Percentiles rank a stretch among this genome's conserved stretches.
These are phyloP conservation scores for Jatropha multifida DNA, from an alignment of 441 rosid species.

Conservation along the genomic window DNA sequence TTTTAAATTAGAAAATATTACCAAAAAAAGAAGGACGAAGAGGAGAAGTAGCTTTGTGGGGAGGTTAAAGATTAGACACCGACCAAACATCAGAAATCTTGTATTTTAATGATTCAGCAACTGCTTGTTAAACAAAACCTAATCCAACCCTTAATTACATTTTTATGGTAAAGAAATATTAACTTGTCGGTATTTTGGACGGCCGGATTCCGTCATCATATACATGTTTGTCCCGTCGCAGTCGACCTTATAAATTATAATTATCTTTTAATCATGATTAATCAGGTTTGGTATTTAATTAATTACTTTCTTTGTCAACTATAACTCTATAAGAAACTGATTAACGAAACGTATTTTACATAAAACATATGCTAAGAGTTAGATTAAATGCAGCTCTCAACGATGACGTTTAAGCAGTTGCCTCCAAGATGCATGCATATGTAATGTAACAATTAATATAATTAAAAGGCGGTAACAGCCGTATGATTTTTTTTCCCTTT, in stretches of 20 bases:
- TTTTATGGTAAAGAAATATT: constrained; percentile 15
- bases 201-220: constrained; percentile 31
- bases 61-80: constrained; percentile 40
- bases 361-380: constrained; percentile 16
- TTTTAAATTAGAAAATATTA: neutral
- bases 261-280: neutral
- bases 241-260: constrained; percentile 19
- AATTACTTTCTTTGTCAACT: constrained; percentile 26
- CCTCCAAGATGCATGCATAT: constrained; percentile 28
- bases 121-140: constrained; percentile 37
- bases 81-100: constrained; percentile 44
- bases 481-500: neutral
- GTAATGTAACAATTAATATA: neutral
- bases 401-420: constrained; percentile 31
- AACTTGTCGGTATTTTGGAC: constrained; percentile 34
- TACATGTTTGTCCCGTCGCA: constrained; percentile 17
- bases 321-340: constrained; percentile 2
- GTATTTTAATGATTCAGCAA: constrained; percentile 35
- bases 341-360: neutral
- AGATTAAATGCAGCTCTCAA: constrained; percentile 52
- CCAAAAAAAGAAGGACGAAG: neutral
- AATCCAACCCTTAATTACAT: constrained; percentile 23
- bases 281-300: too few relatives aligned
- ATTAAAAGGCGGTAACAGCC: neutral
- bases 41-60: neutral